Conservation (phyloP, 2,329 filamentous ascomycete species). For the Conoideocrella luteorostrata region DNA sequence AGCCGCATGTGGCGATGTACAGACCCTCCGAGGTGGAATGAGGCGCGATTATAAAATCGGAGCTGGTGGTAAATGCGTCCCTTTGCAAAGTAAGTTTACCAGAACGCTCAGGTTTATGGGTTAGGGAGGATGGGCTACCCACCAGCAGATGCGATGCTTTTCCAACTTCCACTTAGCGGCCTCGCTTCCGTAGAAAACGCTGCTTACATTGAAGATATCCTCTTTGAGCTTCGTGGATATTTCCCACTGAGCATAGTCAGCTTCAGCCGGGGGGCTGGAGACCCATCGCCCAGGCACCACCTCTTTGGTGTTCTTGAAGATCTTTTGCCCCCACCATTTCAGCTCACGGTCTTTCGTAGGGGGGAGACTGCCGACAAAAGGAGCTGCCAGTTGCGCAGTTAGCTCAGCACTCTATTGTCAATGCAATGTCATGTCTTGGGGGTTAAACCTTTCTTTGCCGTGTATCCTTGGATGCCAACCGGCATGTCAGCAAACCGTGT, state of each 20-base stretch:
- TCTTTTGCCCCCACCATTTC: conserved; percentile 57
- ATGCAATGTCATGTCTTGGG: no score
- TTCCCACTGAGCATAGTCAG: conserved; percentile 59
- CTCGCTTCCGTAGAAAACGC: conserved; percentile 53
- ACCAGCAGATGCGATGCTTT: conserved; percentile 63
- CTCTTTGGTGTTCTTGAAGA: conserved; percentile 50
- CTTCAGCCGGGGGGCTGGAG: conserved; percentile 48
- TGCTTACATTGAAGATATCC: conserved; percentile 51
- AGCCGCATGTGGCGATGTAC: conserved; percentile 58
- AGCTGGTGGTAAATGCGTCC: conserved; percentile 58
- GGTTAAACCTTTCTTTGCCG: conserved; percentile 27
- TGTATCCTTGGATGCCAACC: conserved; percentile 36
- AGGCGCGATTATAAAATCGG: conserved; percentile 57
- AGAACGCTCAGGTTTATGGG: neutral
- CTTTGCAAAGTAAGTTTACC: no score
- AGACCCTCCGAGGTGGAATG: conserved; percentile 45
- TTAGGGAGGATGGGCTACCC: conserved; percentile 21
- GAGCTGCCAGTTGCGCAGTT: conserved; percentile 32
- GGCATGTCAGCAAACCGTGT: conserved; percentile 43
- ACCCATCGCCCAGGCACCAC: conserved; percentile 46
- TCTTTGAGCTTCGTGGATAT: conserved; percentile 48
- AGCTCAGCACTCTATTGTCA: no score
- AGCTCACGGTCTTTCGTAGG: conserved; percentile 43
- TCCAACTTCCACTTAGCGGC: conserved; percentile 51
- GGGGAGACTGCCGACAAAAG: conserved; percentile 52